Evolutionary conservation across 2,329 filamentous ascomycete species (phyloP).

Genomic region (Calonectria pseudoturangicola): DNA sequence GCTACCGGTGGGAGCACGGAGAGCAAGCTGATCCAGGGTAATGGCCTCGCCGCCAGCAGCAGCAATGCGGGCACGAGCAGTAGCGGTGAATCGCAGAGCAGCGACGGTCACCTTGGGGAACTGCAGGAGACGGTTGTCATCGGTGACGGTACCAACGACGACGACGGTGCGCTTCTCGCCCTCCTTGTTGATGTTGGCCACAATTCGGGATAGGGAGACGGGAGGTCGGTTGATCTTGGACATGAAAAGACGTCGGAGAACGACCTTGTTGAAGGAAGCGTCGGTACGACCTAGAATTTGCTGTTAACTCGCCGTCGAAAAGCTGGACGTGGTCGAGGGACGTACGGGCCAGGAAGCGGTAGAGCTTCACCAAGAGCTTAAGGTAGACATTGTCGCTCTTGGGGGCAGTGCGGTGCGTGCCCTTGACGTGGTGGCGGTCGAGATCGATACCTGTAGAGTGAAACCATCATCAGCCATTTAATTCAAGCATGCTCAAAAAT

Average conservation of each 20-base stretch:
- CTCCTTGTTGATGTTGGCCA: constrained; percentile 79
- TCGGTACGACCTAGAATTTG: constrained; percentile 87
- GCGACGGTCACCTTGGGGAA: constrained; percentile 95
- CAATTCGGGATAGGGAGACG: constrained; percentile 94
- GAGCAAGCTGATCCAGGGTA: constrained; percentile 97
- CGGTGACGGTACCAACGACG: constrained; percentile 95
- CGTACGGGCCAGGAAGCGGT: constrained; percentile 97
- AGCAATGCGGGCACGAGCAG: constrained; percentile 93
- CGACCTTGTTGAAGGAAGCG: constrained; percentile 98
- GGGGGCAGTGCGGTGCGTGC: constrained; percentile 91
- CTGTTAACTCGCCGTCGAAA: constrained; percentile 39
- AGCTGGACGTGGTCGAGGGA: constrained; percentile 59
- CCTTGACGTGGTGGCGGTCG: constrained; percentile 80
- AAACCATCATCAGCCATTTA: constrained; percentile 77
- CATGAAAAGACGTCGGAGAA: constrained; percentile 98
- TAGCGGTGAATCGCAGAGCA: constrained; percentile 96
- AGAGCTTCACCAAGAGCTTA: constrained; percentile 98
- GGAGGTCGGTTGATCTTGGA: constrained; percentile 98
- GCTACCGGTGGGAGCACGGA: constrained; percentile 94
- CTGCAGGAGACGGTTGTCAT: constrained; percentile 94
- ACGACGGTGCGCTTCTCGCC: constrained; percentile 91
- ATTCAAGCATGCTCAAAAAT: constrained; percentile 78
- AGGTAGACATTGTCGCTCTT: constrained; percentile 99
- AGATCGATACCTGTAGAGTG: constrained; percentile 81
- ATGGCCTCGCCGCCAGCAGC: constrained; percentile 96